Evolutionary conservation across 2,329 filamentous ascomycete genomes (phyloP).

Genomic region (Alternaria sp.): DNA sequence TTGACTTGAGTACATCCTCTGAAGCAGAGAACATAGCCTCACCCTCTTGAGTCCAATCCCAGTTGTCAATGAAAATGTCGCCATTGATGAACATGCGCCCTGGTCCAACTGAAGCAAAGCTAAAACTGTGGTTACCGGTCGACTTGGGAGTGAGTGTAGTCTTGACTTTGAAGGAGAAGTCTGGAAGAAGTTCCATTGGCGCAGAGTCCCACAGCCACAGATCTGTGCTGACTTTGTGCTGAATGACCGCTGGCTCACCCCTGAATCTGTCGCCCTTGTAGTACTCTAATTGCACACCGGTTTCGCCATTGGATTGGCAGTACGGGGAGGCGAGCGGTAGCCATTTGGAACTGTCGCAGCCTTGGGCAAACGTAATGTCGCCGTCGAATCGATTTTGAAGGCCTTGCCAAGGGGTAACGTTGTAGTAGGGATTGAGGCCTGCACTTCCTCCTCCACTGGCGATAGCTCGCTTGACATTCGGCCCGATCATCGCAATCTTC

Average conservation of each 20-base stretch:
- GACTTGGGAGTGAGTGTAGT: slow-evolving; percentile 67
- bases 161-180: slow-evolving; percentile 71
- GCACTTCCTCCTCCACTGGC: slow-evolving; percentile 75
- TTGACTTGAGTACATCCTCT: slow-evolving; percentile 68
- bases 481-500: slow-evolving; percentile 72
- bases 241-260: slow-evolving; percentile 64
- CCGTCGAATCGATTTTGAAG: slow-evolving; percentile 64
- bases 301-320: slow-evolving; percentile 66
- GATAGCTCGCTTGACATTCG: slow-evolving; percentile 72
- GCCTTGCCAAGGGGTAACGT: slow-evolving; percentile 70
- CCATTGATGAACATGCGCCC: slow-evolving; percentile 69
- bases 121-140: slow-evolving; percentile 70
- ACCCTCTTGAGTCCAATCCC: slow-evolving; percentile 74
- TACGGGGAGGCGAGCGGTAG: slow-evolving; percentile 69
- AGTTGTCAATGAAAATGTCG: slow-evolving; percentile 68
- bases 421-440: slow-evolving; percentile 74
- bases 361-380: slow-evolving; percentile 68
- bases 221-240: slow-evolving; percentile 70
- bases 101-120: slow-evolving; percentile 73
- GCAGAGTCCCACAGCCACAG: slow-evolving; percentile 77
- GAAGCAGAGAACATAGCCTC: slow-evolving; percentile 77
- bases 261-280: slow-evolving; percentile 70
- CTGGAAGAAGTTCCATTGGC: slow-evolving; percentile 67
- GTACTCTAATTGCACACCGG: slow-evolving; percentile 71
- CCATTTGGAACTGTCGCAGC: slow-evolving; percentile 72